These are phyloP conservation scores for Lophiostoma macrostomum DNA, from an alignment of 495 filamentous ascomycete genomes.

Conservation along the genomic window DNA sequence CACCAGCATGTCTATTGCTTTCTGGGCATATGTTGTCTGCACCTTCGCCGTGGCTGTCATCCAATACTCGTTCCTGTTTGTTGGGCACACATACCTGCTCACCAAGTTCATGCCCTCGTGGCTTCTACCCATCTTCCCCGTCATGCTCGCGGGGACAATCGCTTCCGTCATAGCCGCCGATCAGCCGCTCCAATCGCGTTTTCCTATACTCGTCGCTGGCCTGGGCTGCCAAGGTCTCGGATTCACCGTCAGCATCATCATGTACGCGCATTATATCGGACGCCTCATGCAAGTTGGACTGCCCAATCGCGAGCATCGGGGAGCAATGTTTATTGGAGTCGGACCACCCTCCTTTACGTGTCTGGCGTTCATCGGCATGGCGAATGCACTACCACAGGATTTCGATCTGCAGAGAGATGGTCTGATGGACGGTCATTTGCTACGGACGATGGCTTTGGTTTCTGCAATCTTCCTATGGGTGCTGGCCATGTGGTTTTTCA, in stretches of 20 bases:
- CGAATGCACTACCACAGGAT: constrained; percentile 44
- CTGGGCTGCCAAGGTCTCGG: constrained; percentile 32
- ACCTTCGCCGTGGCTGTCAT: constrained; percentile 29
- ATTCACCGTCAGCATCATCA: constrained; percentile 23
- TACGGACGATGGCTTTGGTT: constrained; percentile 51
- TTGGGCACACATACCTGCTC: constrained; percentile 21
- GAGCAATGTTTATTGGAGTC: constrained; percentile 71
- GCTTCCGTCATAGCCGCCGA: constrained; percentile 27
- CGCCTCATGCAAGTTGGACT: constrained; percentile 60
- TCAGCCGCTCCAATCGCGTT: constrained; percentile 16
- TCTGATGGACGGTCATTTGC: constrained; percentile 37
- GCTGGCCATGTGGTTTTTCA: constrained; percentile 71
- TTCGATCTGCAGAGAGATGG: constrained; percentile 30
- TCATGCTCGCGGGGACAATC: constrained; percentile 33
- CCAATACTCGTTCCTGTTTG: constrained; percentile 32
- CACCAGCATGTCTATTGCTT: constrained; percentile 20
- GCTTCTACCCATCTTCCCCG: constrained; percentile 32
- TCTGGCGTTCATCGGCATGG: constrained; percentile 66
- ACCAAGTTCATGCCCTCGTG: constrained; percentile 31
- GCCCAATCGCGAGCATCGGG: constrained; percentile 46
- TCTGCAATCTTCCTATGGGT: constrained; percentile 65
- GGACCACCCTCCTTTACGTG: constrained; percentile 62
- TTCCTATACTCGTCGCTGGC: constrained; percentile 27
- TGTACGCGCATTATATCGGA: constrained; percentile 49
- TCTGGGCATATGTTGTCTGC: constrained; percentile 28